Conservation (phyloP, 352 stramenopile species). For the Pythium biforme region DNA sequence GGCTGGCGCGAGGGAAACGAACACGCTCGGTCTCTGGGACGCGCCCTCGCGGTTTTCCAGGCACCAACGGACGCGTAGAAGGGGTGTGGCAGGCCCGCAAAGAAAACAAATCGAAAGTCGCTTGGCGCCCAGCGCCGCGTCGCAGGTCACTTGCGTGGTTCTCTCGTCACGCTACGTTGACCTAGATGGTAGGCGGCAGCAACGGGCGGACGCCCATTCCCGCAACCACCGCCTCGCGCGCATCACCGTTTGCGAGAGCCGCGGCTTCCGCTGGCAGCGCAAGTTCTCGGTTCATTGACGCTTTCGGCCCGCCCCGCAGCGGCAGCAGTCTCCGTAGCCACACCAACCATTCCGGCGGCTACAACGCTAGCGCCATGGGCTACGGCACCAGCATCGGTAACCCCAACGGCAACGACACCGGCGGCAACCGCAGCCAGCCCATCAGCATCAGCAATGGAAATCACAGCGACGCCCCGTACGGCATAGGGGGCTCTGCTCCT, state of each 20-base stretch:
- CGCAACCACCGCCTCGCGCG: conserved; percentile 9
- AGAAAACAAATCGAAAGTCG: no score
- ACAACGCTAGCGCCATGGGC: conserved; percentile 11
- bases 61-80: conserved; percentile 8
- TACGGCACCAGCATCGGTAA: conserved; percentile 16
- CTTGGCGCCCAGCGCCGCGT: neutral
- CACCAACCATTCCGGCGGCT: no score
- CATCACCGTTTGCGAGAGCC: conserved; percentile 11
- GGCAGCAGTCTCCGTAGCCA: conserved; percentile 3
- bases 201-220: conserved; percentile 8
- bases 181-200: conserved; percentile 1
- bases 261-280: neutral
- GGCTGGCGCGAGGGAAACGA: neutral
- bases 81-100: conserved; percentile 8
- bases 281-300: conserved; percentile 23
- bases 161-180: conserved; percentile 4
- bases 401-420: neutral
- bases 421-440: conserved; percentile 22
- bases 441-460: conserved; percentile 17
- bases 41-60: conserved; percentile 1
- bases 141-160: neutral
- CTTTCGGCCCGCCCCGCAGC: conserved; percentile 16
- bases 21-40: conserved; percentile 6
- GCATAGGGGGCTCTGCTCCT: neutral
- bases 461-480: neutral